These are phyloP conservation scores for Aaosphaeria pasadenensis DNA, from an alignment of 2,329 filamentous ascomycete species.

Conservation along the genomic window DNA sequence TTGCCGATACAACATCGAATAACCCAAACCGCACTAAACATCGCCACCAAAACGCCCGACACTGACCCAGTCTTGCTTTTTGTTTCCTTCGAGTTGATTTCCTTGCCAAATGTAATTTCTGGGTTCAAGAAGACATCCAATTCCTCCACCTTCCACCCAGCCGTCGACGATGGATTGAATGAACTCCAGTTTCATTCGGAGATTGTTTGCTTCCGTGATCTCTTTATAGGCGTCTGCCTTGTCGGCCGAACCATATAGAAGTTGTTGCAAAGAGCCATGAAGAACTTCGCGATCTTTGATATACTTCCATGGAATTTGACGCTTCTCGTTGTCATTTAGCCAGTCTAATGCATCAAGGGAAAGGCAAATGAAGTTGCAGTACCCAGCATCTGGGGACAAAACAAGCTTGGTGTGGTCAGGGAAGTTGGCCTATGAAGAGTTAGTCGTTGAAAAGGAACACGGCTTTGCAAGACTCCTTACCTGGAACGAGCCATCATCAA, in stretches of 20 bases:
- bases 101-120: constrained; percentile 43
- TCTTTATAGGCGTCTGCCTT: constrained; percentile 52
- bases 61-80: constrained; percentile 47
- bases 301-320: constrained; percentile 61
- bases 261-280: constrained; percentile 68
- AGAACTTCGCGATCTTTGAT: constrained; percentile 69
- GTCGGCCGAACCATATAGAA: constrained; percentile 60
- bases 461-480: constrained; percentile 38
- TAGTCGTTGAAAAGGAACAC: constrained; percentile 1
- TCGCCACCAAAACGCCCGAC: constrained; percentile 50
- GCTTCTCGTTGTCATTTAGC: constrained; percentile 59
- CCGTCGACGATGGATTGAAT: constrained; percentile 66
- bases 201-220: constrained; percentile 65
- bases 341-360: constrained; percentile 67
- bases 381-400: constrained; percentile 69
- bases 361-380: constrained; percentile 76
- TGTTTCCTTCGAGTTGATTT: constrained; percentile 41
- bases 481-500: constrained; percentile 75
- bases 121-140: constrained; percentile 52
- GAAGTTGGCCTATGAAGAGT: constrained; percentile 70
- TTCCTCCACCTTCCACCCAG: constrained; percentile 67
- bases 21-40: constrained; percentile 7
- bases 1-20: neutral
- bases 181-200: constrained; percentile 72
- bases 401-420: constrained; percentile 86